Percentiles rank a stretch among this genome's conserved stretches.
Evolutionary conservation across 371 early-diverging fungal genomes (phyloP).

Genomic region (Rhizopus delemar): DNA sequence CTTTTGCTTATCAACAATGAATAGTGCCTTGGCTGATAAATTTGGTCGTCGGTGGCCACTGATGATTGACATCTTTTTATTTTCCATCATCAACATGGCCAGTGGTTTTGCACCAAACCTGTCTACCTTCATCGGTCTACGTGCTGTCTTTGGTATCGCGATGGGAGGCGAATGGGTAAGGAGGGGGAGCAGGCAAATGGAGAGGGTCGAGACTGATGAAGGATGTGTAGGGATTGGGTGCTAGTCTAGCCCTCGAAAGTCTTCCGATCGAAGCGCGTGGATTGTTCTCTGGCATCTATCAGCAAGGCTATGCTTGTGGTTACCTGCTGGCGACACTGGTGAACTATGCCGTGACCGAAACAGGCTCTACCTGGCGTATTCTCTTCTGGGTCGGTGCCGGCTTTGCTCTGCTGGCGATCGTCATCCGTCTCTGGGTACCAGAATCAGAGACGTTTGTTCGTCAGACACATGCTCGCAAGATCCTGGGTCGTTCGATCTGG

Average conservation of each 20-base stretch:
- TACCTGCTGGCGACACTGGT: slow-evolving; percentile 65
- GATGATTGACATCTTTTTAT: slow-evolving; percentile 66
- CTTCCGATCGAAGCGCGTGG: slow-evolving; percentile 69
- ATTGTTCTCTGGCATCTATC: slow-evolving; percentile 73
- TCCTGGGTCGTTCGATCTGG: slow-evolving; percentile 35
- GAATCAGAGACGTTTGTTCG: slow-evolving; percentile 61
- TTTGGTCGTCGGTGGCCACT: slow-evolving; percentile 72
- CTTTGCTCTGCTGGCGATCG: slow-evolving; percentile 62
- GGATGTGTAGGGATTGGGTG: slow-evolving; percentile 59
- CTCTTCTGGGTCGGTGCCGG: slow-evolving; percentile 68
- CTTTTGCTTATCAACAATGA: neutral
- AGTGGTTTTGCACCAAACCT: slow-evolving; percentile 69
- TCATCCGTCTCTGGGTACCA: slow-evolving; percentile 65
- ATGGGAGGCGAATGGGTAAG: slow-evolving; percentile 79
- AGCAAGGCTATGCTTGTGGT: slow-evolving; percentile 71
- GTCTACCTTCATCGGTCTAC: slow-evolving; percentile 43
- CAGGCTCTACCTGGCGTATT: slow-evolving; percentile 64
- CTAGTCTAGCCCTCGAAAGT: slow-evolving; percentile 69
- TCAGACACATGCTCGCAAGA: slow-evolving; percentile 42
- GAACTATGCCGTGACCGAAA: slow-evolving; percentile 54
- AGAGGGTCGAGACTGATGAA: neutral
- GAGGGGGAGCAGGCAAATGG: neutral
- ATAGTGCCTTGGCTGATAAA: slow-evolving; percentile 59
- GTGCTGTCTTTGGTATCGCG: slow-evolving; percentile 69
- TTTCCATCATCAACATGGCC: slow-evolving; percentile 64